Percentiles rank a stretch among this genome's conserved stretches.
Evolutionary conservation across 768 basidiomycete genomes (phyloP).

Genomic region (Lactifluus volemus): DNA sequence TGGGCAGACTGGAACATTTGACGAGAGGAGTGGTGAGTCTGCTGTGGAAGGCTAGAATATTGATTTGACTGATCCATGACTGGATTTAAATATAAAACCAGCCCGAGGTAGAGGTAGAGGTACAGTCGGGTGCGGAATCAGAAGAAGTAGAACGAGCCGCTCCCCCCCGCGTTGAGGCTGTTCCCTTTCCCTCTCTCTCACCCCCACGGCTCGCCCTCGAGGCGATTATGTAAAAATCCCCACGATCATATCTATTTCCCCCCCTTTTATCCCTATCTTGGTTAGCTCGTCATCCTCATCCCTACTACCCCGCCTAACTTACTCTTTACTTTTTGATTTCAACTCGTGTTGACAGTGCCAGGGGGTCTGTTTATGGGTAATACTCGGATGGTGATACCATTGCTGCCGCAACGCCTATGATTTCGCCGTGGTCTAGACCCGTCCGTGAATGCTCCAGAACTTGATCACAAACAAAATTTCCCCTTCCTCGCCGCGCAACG

Average conservation of each 20-base stretch:
- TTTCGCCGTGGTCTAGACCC: constrained; percentile 15
- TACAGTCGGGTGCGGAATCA: constrained; percentile 3
- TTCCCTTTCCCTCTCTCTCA: neutral
- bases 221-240: constrained; percentile 4
- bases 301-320: constrained; percentile 3
- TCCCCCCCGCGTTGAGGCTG: neutral
- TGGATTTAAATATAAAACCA: constrained; percentile 16
- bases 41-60: constrained; percentile 19
- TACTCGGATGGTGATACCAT: constrained; percentile 2
- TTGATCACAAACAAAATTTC: neutral
- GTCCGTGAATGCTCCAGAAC: constrained; percentile 12
- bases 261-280: neutral
- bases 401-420: constrained; percentile 18
- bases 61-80: constrained; percentile 24
- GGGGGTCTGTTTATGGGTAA: neutral
- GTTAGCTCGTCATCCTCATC: neutral
- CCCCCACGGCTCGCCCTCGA: constrained; percentile 6
- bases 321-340: neutral
- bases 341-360: neutral
- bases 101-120: constrained; percentile 8
- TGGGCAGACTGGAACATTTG: constrained; percentile 36
- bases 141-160: neutral
- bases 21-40: constrained; percentile 23
- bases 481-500: constrained; percentile 9
- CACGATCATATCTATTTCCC: constrained; percentile 7